phyloP scores from a whole-genome alignment of 2,329 filamentous ascomycete genomes.

The Cyclaneusma minus region DNA sequence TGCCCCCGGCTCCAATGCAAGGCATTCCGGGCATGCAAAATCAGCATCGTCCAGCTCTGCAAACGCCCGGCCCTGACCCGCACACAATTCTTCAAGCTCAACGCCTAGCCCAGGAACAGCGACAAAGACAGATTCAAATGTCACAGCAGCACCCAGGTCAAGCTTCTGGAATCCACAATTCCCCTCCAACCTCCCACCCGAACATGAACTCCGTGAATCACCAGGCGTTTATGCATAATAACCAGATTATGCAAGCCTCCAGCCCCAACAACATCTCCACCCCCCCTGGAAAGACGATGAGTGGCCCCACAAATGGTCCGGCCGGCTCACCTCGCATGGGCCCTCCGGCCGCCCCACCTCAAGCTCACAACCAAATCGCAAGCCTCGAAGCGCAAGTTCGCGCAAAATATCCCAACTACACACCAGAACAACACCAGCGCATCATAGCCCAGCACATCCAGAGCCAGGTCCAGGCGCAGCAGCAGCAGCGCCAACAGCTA shows the following conservation, averaged over 20 bases:
- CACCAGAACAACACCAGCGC: slow-evolving; percentile 35
- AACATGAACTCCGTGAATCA: slow-evolving; percentile 15
- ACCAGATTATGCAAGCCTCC: slow-evolving; percentile 38
- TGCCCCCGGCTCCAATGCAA: slow-evolving; percentile 58
- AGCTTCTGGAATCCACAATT: slow-evolving; percentile 17
- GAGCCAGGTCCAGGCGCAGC: slow-evolving; percentile 7
- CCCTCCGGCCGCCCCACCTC: slow-evolving; percentile 3
- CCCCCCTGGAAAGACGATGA: slow-evolving; percentile 10
- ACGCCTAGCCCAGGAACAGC: slow-evolving; percentile 50
- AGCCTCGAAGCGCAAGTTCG: slow-evolving; percentile 12
- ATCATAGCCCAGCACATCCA: slow-evolving; percentile 28
- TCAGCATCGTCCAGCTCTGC: slow-evolving; percentile 44
- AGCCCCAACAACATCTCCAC: slow-evolving; percentile 30
- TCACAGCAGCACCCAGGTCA: slow-evolving; percentile 16
- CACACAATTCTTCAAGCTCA: slow-evolving; percentile 47
- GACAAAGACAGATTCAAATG: slow-evolving; percentile 23
- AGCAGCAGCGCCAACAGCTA: slow-evolving; percentile 7
- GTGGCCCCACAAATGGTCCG: slow-evolving; percentile 7
- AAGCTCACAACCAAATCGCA: slow-evolving; percentile 4
- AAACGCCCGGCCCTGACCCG: slow-evolving; percentile 31
- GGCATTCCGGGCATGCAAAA: slow-evolving; percentile 29
- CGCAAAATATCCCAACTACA: slow-evolving; percentile 19
- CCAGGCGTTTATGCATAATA: slow-evolving; percentile 18
- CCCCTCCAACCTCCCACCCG: slow-evolving; percentile 25
- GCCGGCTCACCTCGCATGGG: slow-evolving; percentile 7